These are phyloP conservation scores for Umbelopsis ramanniana DNA, from an alignment of 192 early-diverging fungal species.

Conservation along the genomic window DNA sequence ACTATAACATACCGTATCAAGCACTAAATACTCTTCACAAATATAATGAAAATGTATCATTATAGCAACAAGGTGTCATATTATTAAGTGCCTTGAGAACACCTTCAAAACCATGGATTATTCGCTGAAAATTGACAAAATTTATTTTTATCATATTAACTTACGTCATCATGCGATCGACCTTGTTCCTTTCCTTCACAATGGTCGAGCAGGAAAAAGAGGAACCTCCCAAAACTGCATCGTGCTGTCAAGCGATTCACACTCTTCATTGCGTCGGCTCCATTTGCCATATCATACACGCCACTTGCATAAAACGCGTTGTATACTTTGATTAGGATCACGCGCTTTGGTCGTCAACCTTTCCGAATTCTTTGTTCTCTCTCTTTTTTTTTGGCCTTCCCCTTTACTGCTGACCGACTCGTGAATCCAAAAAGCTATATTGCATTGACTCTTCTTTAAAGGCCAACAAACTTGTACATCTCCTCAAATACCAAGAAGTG, in stretches of 20 bases:
- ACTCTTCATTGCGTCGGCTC: not conserved
- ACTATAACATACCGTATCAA: too few species aligned
- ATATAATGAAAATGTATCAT: too few species aligned
- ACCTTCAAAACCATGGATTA: too few species aligned
- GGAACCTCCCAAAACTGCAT: conserved; percentile 6
- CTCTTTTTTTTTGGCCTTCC: not conserved
- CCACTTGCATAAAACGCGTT: not conserved
- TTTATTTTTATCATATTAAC: not conserved
- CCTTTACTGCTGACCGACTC: not conserved
- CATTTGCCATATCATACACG: not conserved
- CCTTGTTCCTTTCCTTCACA: conserved; percentile 9
- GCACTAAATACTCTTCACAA: too few species aligned
- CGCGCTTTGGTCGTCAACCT: conserved; percentile 16
- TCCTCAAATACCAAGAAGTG: not conserved
- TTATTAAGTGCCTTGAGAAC: not conserved
- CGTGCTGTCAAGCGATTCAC: conserved; percentile 21
- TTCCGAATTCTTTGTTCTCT: not conserved
- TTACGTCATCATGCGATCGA: not conserved
- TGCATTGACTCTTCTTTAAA: not conserved
- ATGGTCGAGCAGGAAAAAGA: conserved; percentile 13
- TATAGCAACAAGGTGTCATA: too few species aligned
- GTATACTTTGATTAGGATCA: not conserved
- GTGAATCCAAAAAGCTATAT: not conserved
- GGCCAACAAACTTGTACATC: not conserved
- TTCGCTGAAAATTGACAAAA: not conserved